Percentiles rank a stretch among this genome's conserved stretches.
These are phyloP conservation scores for Trichoderma asperelloides DNA, from an alignment of 495 filamentous ascomycete genomes.

Conservation along the genomic window DNA sequence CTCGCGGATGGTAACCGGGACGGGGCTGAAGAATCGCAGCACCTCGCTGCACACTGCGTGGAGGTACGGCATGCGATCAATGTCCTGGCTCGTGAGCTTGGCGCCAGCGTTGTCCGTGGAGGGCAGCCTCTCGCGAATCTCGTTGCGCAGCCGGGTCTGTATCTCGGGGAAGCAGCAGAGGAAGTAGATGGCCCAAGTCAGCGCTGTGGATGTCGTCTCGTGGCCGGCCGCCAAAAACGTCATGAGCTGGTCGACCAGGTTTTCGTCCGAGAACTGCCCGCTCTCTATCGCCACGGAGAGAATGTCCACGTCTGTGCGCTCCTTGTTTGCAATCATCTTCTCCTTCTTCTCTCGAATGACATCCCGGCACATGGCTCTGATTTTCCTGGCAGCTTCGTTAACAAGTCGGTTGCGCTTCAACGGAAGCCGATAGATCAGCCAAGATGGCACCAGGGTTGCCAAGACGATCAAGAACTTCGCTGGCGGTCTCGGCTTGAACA, in stretches of 20 bases:
- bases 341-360: conserved; percentile 62
- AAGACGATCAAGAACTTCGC: conserved; percentile 38
- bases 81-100: conserved; percentile 40
- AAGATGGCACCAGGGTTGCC: conserved; percentile 37
- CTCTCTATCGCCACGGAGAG: conserved; percentile 72
- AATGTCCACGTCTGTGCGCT: conserved; percentile 59
- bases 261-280: conserved; percentile 68
- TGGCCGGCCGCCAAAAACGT: conserved; percentile 91
- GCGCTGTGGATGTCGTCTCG: conserved; percentile 54
- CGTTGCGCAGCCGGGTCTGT: conserved; percentile 40
- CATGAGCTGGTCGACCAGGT: conserved; percentile 86
- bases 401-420: conserved; percentile 58
- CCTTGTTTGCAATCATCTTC: conserved; percentile 46
- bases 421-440: conserved; percentile 48
- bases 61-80: conserved; percentile 49
- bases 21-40: conserved; percentile 37
- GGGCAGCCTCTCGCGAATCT: conserved; percentile 55
- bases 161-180: conserved; percentile 39
- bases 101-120: conserved; percentile 28
- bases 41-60: conserved; percentile 41
- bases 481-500: conserved; percentile 41
- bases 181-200: conserved; percentile 49
- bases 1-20: conserved; percentile 53
- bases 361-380: conserved; percentile 54
- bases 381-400: conserved; percentile 39